Conservation (phyloP, 148 eudicot genomes). For the Rhododendron griersonianum region DNA sequence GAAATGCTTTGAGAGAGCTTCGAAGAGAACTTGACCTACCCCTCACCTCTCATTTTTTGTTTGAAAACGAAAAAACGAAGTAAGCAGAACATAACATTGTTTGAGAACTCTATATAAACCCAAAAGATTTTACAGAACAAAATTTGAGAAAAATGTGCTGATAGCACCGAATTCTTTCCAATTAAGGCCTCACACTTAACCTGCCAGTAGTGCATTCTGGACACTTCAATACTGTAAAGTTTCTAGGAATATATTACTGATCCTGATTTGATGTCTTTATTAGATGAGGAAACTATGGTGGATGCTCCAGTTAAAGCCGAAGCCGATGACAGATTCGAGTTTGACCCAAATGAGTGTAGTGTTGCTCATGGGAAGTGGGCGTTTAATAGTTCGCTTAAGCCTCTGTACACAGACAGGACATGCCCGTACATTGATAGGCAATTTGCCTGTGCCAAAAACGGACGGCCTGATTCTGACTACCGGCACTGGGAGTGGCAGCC, state of each 20-base stretch:
- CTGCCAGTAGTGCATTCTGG: not conserved
- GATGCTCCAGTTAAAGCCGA: constrained; percentile 13
- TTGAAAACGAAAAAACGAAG: too few species aligned
- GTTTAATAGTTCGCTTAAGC: constrained; percentile 52
- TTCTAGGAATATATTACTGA: not conserved
- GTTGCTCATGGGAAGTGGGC: constrained; percentile 76
- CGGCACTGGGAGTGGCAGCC: constrained; percentile 91
- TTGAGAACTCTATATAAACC: not conserved
- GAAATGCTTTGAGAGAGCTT: not conserved
- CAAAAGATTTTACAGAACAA: not conserved
- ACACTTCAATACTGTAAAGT: not conserved
- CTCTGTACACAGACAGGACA: constrained; percentile 58
- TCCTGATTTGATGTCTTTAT: not conserved
- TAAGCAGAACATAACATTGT: not conserved
- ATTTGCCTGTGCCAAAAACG: constrained; percentile 70
- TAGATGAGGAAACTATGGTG: constrained; percentile 20
- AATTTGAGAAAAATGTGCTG: not conserved
- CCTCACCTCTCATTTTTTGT: too few species aligned
- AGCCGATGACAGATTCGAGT: constrained; percentile 49
- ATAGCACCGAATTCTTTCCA: not conserved
- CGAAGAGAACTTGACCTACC: not conserved
- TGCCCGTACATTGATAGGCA: constrained; percentile 84
- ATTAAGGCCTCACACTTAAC: not conserved
- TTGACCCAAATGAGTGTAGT: constrained; percentile 69
- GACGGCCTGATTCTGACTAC: constrained; percentile 66